A percentile compares a stretch with the other conserved stretches of the same genome.
phyloP scores from a whole-genome alignment of 345 rosid species.

The Sapria himalayana region DNA sequence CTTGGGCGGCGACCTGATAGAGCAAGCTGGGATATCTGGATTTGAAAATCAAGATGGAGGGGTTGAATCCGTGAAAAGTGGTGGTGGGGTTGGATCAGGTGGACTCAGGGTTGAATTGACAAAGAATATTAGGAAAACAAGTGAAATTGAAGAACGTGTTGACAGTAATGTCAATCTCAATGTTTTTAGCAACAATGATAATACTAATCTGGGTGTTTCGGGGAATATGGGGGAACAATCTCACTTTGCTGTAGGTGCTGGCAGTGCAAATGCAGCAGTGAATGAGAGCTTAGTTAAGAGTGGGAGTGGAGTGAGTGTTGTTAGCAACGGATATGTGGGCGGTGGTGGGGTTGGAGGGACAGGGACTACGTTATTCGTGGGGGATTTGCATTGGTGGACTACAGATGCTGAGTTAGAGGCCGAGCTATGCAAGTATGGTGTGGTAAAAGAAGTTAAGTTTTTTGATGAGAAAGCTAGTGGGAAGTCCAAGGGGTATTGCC shows the following conservation, averaged over 20 bases:
- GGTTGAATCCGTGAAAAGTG: no score
- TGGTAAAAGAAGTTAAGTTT: slow-evolving; percentile 63
- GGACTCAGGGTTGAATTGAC: no score
- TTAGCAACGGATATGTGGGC: slow-evolving; percentile 5
- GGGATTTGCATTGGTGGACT: slow-evolving; percentile 91
- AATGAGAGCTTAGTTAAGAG: slow-evolving; percentile 6
- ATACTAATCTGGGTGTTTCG: slow-evolving; percentile 8
- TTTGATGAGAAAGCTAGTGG: slow-evolving; percentile 84
- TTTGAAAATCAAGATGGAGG: slow-evolving; percentile 15
- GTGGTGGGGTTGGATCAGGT: no score
- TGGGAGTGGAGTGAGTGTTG: slow-evolving; percentile 10
- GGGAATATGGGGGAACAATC: slow-evolving; percentile 3
- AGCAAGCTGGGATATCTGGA: slow-evolving; percentile 15
- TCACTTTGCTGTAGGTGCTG: slow-evolving; percentile 12
- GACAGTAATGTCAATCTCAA: slow-evolving; percentile 5
- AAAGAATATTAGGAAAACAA: no score
- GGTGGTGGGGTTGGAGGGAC: slow-evolving; percentile 22
- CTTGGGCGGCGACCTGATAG: slow-evolving; percentile 8
- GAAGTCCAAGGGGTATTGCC: slow-evolving; percentile 72
- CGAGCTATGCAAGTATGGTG: slow-evolving; percentile 43
- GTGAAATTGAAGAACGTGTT: no score
- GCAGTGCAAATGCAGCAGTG: slow-evolving; percentile 7
- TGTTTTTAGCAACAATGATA: background rate
- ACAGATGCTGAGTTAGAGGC: slow-evolving; percentile 65
- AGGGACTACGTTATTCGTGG: slow-evolving; percentile 49